These are phyloP conservation scores for Penicillium parvum DNA, from an alignment of 495 filamentous ascomycete genomes.

Conservation along the genomic window DNA sequence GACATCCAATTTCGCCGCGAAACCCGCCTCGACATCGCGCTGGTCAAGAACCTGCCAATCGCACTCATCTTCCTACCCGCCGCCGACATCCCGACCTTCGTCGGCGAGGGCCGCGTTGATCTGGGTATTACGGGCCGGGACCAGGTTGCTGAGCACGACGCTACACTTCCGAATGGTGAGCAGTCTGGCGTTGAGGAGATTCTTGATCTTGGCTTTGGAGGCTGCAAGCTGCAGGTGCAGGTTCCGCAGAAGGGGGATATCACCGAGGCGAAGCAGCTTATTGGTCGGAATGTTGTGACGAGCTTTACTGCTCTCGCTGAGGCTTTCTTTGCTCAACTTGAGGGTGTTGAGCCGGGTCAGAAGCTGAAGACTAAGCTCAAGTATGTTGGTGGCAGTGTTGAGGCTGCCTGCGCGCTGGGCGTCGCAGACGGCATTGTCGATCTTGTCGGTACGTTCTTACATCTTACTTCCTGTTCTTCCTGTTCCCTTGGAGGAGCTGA, in stretches of 20 bases:
- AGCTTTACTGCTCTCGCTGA: slow-evolving; percentile 83
- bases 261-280: slow-evolving; percentile 62
- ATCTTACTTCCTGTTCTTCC: neutral
- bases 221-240: slow-evolving; percentile 91
- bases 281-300: slow-evolving; percentile 93
- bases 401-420: slow-evolving; percentile 91
- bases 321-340: slow-evolving; percentile 76
- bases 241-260: slow-evolving; percentile 81
- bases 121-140: slow-evolving; percentile 92
- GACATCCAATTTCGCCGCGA: slow-evolving; percentile 96
- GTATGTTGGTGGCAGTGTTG: slow-evolving; percentile 90
- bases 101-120: slow-evolving; percentile 90
- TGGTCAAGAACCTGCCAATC: slow-evolving; percentile 91
- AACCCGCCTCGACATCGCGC: slow-evolving; percentile 89
- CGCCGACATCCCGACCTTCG: slow-evolving; percentile 94
- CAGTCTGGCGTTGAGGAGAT: slow-evolving; percentile 73
- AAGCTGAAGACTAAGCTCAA: slow-evolving; percentile 67
- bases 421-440: slow-evolving; percentile 97
- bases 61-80: slow-evolving; percentile 96
- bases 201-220: slow-evolving; percentile 84
- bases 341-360: slow-evolving; percentile 41
- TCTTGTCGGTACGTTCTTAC: slow-evolving; percentile 68
- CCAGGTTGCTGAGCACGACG: slow-evolving; percentile 88
- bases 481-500: neutral
- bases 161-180: slow-evolving; percentile 50